Conservation (phyloP, 2,329 filamentous ascomycete species). For the Elsinoe perseae region DNA sequence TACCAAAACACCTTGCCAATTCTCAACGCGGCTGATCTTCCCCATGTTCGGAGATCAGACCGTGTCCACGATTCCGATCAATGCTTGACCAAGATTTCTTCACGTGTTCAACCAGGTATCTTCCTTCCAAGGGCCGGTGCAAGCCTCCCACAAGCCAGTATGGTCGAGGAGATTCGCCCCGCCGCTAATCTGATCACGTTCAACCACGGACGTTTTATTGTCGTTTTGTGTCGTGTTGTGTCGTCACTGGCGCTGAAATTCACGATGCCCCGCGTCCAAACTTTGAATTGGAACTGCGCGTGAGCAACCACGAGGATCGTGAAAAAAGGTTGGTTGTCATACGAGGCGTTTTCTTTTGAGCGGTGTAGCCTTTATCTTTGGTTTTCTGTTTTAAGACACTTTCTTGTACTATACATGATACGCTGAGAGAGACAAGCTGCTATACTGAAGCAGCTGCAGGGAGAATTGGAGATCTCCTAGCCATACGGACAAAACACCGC, state of each 20-base stretch:
- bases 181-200: slow-evolving; percentile 3
- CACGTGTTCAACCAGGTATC: not conserved
- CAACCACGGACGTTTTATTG: not conserved
- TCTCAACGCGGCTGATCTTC: not conserved
- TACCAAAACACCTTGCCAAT: not conserved
- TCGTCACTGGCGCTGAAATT: slow-evolving; percentile 2
- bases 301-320: not conserved
- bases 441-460: not conserved
- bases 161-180: not conserved
- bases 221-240: not conserved
- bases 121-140: not conserved
- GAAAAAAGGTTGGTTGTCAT: not conserved
- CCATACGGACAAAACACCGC: not conserved
- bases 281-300: not conserved
- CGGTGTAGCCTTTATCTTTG: not conserved
- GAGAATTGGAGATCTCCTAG: not conserved
- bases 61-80: not conserved
- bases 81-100: not conserved
- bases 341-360: not conserved
- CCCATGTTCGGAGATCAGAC: too few species aligned
- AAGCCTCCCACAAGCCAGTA: not conserved
- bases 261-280: slow-evolving; percentile 1
- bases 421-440: not conserved
- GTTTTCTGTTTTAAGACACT: not conserved
- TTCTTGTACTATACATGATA: not conserved